Evolutionary conservation across 306 rosid species (phyloP), one percentile per base, ranked within the genome.

Genomic region (Dryas octopetala): DNA sequence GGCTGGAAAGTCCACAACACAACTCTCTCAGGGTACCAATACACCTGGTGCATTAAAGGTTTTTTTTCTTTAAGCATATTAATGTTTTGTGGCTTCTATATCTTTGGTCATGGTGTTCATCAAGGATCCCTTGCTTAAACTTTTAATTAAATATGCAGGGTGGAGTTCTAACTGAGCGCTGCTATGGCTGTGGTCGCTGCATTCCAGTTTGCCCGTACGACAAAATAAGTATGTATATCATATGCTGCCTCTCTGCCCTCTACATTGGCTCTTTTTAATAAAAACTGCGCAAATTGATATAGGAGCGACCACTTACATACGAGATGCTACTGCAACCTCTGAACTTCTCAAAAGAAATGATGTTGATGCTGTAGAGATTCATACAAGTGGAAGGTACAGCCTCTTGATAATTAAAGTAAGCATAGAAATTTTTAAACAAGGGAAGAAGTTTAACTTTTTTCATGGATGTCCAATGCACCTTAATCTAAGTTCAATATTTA

Each of bases 141-240:
- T 44, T 62, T 68, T 66, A 54, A 74, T 62, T 72, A 47, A 74
- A 23, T 32, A 15, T 85, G 78, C 91, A 91, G 97, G 92, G 81
- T 1, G 98, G 98, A 80, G 97, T 93, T 81, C 83, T 89, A 74
- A 86, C 94, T 0, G 98, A 93, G 57, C 96, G 98, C 48, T 93
- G 98, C 72, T 93, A 93, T 79, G 98, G 98, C 40, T 93, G 98
- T 72, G 97, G 98, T 40, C 97, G 96, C 45, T 93, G 98, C 87
- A 80, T 86, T 77, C 98, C 98, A n/a, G 83, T 91, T 72, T 93
- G 98, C 80, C 98, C 98, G 55, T 93, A 86, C 13, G 97, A 93
- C 76, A 86, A 89, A 85, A 93, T 93, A 85, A 93, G 98, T 93
- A 74, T 4, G 83, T 69, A 17, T 48, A 4, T 16, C 43, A 7